Percentiles rank a stretch among this genome's conserved stretches.
phyloP scores from a whole-genome alignment of 2,329 filamentous ascomycete species.

The Fusarium pseudoanthophilum region DNA sequence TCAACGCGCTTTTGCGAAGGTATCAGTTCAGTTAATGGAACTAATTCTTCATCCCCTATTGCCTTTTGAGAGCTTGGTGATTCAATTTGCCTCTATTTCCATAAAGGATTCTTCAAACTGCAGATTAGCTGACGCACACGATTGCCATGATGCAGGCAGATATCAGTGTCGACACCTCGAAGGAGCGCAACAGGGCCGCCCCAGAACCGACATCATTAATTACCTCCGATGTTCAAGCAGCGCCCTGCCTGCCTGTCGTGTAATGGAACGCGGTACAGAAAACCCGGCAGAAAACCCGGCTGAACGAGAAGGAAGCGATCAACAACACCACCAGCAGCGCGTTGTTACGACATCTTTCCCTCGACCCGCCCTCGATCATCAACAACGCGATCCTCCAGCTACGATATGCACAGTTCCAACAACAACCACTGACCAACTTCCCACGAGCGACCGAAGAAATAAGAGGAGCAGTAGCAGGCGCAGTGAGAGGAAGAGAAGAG shows the following conservation, averaged over 20 bases:
- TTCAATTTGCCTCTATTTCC: neutral
- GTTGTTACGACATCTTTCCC: neutral
- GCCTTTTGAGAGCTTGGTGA: neutral
- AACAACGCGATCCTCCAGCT: neutral
- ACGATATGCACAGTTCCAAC: neutral
- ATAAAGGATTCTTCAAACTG: too few species aligned
- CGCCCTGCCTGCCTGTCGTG: too few species aligned
- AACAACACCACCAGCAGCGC: neutral
- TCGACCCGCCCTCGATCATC: neutral
- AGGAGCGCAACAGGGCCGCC: neutral
- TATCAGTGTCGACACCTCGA: neutral
- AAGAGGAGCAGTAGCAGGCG: neutral
- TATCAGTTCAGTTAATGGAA: accelerated
- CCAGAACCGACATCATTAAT: neutral
- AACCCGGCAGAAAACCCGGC: too few species aligned
- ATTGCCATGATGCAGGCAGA: too few species aligned
- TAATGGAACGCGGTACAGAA: accelerated
- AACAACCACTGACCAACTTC: neutral
- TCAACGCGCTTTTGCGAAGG: neutral
- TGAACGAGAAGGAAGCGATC: neutral
- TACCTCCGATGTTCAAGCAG: neutral
- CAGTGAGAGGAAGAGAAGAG: neutral
- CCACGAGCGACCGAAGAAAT: neutral
- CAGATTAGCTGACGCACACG: neutral
- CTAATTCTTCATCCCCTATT: neutral